Evolutionary conservation across 306 rosid species (phyloP).

Genomic region (Trifolium pratense): DNA sequence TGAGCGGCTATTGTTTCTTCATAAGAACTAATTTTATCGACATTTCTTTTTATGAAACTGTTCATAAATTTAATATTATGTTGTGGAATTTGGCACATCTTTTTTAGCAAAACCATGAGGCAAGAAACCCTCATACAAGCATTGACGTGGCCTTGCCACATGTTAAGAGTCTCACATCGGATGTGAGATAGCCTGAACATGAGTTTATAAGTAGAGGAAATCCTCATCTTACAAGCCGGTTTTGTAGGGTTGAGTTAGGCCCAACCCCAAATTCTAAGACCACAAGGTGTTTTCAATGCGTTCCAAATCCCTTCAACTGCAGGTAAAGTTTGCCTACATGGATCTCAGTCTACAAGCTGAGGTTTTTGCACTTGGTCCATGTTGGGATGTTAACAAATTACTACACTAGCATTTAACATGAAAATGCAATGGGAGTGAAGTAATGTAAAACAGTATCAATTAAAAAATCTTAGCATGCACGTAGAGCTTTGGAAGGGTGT

Average conservation of each 20-base stretch:
- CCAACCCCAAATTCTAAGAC: too few relatives aligned
- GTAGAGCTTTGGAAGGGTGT: slow-evolving; percentile 1
- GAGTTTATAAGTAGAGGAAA: too few relatives aligned
- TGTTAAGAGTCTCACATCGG: too few relatives aligned
- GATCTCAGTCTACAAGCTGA: slow-evolving; percentile 24
- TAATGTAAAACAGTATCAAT: slow-evolving; percentile 14
- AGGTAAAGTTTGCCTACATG: slow-evolving; percentile 23
- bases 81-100: slow-evolving; percentile 6
- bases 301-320: slow-evolving; percentile 17
- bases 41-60: slow-evolving; percentile 14
- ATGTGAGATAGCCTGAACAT: too few relatives aligned
- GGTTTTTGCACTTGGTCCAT: slow-evolving; percentile 19
- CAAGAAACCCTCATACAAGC: slow-evolving; percentile 1
- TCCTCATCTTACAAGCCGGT: too few relatives aligned
- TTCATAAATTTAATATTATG: slow-evolving; percentile 17
- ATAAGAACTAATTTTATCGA: slow-evolving; percentile 29
- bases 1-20: slow-evolving; percentile 4
- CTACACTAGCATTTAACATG: slow-evolving; percentile 12
- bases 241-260: too few relatives aligned
- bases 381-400: slow-evolving; percentile 11
- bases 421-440: slow-evolving; percentile 19
- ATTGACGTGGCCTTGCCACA: slow-evolving; percentile 7
- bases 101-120: slow-evolving; percentile 10
- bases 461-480: slow-evolving; percentile 1
- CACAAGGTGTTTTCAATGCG: slow-evolving; percentile 28